These are phyloP conservation scores for Pseudogymnoascus sp. DNA, from an alignment of 2,329 filamentous ascomycete genomes.

Conservation along the genomic window DNA sequence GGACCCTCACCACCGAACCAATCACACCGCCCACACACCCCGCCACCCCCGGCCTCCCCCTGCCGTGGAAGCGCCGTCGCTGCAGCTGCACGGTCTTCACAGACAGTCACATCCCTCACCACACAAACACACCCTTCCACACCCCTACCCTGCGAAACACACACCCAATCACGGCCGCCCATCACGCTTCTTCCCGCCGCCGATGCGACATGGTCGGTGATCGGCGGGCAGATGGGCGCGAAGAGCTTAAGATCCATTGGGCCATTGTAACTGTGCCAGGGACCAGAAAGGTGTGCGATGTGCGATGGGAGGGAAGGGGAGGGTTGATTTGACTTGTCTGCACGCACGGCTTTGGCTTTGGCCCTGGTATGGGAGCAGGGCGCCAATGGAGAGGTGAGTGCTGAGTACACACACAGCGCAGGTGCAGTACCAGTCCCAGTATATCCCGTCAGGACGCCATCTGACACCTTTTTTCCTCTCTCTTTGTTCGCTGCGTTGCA, in stretches of 20 bases:
- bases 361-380: not conserved
- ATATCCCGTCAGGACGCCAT: not conserved
- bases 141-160: not conserved
- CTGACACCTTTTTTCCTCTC: not conserved
- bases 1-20: not conserved
- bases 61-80: not conserved
- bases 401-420: not conserved
- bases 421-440: not conserved
- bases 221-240: not conserved
- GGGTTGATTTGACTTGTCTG: not conserved
- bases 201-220: not conserved
- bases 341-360: no score
- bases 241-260: not conserved
- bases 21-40: not conserved
- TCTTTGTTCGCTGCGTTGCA: not conserved
- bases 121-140: not conserved
- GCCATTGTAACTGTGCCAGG: no score
- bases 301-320: no score
- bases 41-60: not conserved
- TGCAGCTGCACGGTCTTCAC: not conserved
- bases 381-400: no score
- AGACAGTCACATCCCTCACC: not conserved
- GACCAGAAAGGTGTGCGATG: not conserved
- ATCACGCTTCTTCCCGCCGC: not conserved
- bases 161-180: not conserved